Percentiles rank a stretch among this genome's conserved stretches.
These are phyloP conservation scores for Mucor mucedo DNA, from an alignment of 371 early-diverging fungal species.

Conservation along the genomic window DNA sequence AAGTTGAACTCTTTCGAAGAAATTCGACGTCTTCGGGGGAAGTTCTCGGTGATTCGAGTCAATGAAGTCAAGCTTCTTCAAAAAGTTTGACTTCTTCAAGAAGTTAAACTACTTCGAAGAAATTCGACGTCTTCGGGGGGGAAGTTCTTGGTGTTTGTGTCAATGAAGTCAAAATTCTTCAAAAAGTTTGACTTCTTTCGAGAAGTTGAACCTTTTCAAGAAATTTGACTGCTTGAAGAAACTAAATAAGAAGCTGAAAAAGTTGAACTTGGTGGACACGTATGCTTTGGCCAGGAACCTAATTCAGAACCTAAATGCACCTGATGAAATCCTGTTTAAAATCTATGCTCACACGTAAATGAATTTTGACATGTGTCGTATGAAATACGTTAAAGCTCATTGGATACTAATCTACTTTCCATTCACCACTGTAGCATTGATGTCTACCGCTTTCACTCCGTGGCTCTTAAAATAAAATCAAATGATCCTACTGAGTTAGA, in stretches of 20 bases:
- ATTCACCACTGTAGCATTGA: background rate
- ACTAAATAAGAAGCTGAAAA: background rate
- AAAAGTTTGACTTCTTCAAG: too few relatives aligned
- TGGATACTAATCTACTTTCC: background rate
- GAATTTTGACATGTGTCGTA: background rate
- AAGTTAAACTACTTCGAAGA: too few relatives aligned
- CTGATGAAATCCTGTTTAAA: background rate
- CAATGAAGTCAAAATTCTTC: too few relatives aligned
- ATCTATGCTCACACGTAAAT: background rate
- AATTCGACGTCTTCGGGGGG: too few relatives aligned
- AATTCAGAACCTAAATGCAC: background rate
- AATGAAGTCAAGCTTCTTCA: too few relatives aligned
- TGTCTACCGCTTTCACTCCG: background rate
- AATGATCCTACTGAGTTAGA: conserved; percentile 2
- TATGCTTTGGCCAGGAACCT: background rate
- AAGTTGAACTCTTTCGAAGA: too few relatives aligned
- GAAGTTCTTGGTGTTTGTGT: too few relatives aligned
- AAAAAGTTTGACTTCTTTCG: too few relatives aligned
- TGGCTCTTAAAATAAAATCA: background rate
- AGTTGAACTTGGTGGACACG: background rate
- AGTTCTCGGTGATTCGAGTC: too few relatives aligned
- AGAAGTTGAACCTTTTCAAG: too few relatives aligned
- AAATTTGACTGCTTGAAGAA: background rate
- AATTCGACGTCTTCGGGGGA: too few relatives aligned
- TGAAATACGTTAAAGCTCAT: background rate